Conservation (phyloP, 768 basidiomycete genomes). For the Tylopilus felleus region DNA sequence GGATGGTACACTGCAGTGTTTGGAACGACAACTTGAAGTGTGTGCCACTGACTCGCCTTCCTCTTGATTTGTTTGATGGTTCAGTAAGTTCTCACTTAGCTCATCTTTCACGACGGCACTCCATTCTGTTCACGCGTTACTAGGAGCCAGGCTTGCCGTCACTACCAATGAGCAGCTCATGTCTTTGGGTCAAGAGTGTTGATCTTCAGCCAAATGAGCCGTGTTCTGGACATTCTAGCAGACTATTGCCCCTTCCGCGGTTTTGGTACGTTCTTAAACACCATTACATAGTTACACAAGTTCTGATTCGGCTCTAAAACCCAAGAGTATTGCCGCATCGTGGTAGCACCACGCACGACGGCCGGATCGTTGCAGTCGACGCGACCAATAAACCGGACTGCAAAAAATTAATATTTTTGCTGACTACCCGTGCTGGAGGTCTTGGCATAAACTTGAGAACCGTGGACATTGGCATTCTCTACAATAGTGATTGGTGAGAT, state of each 20-base stretch:
- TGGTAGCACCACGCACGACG: conserved; percentile 93
- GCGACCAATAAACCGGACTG: conserved; percentile 94
- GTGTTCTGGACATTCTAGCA: conserved; percentile 93
- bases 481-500: conserved; percentile 90
- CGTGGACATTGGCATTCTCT: conserved; percentile 92
- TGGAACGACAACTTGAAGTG: no score
- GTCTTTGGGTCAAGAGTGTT: conserved; percentile 90
- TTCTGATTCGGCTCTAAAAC: conserved; percentile 3
- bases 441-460: conserved; percentile 95
- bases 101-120: not conserved
- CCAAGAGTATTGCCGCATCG: conserved; percentile 93
- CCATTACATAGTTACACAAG: not conserved
- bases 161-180: conserved; percentile 94
- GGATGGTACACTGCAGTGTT: no score
- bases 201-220: conserved; percentile 99
- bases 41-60: no score
- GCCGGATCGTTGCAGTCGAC: conserved; percentile 92
- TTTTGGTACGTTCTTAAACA: conserved; percentile 59
- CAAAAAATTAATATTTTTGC: conserved; percentile 94
- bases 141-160: conserved; percentile 96
- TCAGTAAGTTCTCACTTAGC: conserved; percentile 49
- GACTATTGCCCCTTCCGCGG: conserved; percentile 92
- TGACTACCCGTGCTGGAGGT: conserved; percentile 96
- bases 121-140: not conserved
- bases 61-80: conserved; percentile 90